phyloP scores from a whole-genome alignment of 163 green algal species.

The Picocystis sp. region DNA sequence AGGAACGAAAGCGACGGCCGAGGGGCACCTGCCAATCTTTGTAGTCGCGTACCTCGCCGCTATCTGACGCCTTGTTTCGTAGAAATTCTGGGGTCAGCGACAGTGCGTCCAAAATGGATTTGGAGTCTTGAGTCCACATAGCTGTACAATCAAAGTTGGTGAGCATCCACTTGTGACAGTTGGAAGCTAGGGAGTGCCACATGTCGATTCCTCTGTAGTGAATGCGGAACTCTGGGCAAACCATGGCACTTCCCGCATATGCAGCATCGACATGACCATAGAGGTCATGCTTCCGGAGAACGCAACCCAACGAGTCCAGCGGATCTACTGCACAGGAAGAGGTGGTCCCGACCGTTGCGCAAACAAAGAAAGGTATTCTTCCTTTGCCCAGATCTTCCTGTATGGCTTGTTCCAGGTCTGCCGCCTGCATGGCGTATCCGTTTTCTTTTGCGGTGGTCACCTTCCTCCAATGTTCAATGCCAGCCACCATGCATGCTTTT shows the following conservation, averaged over 20 bases:
- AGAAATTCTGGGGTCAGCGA: conserved; percentile 54
- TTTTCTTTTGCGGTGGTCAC: conserved; percentile 26
- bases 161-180: conserved; percentile 66
- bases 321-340: conserved; percentile 57
- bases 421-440: conserved; percentile 33
- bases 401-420: conserved; percentile 26
- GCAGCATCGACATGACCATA: conserved; percentile 70
- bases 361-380: conserved; percentile 51
- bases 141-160: conserved; percentile 64
- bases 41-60: conserved; percentile 8
- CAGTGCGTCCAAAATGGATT: conserved; percentile 39
- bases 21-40: conserved; percentile 62
- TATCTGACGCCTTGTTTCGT: conserved; percentile 22
- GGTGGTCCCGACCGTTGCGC: conserved; percentile 63
- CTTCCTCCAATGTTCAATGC: conserved; percentile 34
- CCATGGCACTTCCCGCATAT: conserved; percentile 44
- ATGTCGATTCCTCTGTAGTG: conserved; percentile 33
- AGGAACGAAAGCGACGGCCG: conserved; percentile 49
- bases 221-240: conserved; percentile 40
- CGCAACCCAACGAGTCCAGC: conserved; percentile 11
- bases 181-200: conserved; percentile 48
- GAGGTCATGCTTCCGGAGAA: conserved; percentile 14
- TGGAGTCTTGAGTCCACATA: conserved; percentile 40
- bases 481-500: conserved; percentile 63
- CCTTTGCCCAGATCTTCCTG: conserved; percentile 32